Percentiles rank a stretch among this genome's conserved stretches.
Conservation (phyloP, 139 green algal species). For the Pleodorina starrii region DNA sequence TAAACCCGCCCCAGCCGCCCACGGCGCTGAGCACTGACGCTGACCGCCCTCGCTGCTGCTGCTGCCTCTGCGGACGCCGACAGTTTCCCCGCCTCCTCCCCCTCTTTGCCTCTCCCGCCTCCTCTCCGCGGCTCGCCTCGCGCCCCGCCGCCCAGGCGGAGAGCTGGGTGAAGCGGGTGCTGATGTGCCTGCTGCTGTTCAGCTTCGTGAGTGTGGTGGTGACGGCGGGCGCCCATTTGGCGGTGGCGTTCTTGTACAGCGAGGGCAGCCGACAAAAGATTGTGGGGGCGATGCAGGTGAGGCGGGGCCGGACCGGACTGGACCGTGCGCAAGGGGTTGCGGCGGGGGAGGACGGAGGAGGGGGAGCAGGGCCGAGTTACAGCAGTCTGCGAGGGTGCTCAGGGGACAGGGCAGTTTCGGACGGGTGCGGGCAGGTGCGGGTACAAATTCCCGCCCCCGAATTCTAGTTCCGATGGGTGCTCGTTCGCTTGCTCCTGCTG, state of each 20-base stretch:
- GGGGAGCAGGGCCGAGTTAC: too few species aligned
- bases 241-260: background rate
- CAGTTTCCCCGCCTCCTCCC: background rate
- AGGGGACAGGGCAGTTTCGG: too few species aligned
- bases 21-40: background rate
- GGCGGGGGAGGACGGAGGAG: background rate
- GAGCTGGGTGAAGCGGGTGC: background rate
- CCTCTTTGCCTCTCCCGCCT: too few species aligned
- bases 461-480: too few species aligned
- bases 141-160: background rate
- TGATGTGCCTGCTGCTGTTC: constrained; percentile 42
- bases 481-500: too few species aligned
- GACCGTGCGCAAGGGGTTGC: background rate
- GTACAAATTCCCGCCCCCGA: too few species aligned
- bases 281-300: constrained; percentile 13
- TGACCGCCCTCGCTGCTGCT: background rate
- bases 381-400: too few species aligned
- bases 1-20: too few species aligned
- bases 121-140: too few species aligned
- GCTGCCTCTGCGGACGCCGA: background rate
- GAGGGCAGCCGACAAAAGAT: constrained; percentile 33
- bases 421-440: too few species aligned
- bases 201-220: background rate
- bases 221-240: background rate
- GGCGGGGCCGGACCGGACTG: background rate